Evolutionary conservation across 139 green algal genomes (phyloP), one percentile per base, ranked within the genome.

Genomic region (Bryopsis sp.): DNA sequence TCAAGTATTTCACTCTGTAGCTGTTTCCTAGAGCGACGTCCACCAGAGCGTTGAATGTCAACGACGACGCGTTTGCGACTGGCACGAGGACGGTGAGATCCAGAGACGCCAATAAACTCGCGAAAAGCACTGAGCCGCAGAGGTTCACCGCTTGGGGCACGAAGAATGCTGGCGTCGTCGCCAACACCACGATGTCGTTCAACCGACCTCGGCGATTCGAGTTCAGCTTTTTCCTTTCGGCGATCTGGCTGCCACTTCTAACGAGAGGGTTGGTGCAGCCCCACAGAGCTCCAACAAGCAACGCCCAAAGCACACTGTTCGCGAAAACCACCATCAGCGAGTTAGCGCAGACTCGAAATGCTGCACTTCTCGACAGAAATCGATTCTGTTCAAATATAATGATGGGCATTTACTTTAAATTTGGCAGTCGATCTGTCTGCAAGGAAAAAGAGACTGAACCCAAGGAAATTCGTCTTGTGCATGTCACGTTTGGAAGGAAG

Each of bases 181-280:
- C 7, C 3, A 58, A 5, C 4, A 50, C 24, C 36, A 36, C 43
- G 29, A 26, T 48, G 22, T 2, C 3, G 5, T 47, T 11, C 8
- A 63, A 36, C 39, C 28, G 28, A 26, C 29, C 74, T 64, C 8
- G 65, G 83, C 19, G 81, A 0, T 0, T 80, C 6, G 26, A 79
- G 78, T 0, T 57, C 36, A 1, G 74, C 70, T 2, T 71, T 79
- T 47, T 59, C 4, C 58, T 8, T 8, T 77, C 29, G 0, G 70
- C 78, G 2, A 8, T 15, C 2, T 77, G 4, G 0, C 37, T 73
- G 11, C 86, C 86, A 11, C 48, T 67, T 2, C 75, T 78, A 0
- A 90, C 80, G 47, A 92, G 73, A 0, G 83, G 75, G 43, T 92
- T 92, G 0, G 83, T 92, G n/a, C 33, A 31, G 6, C 82, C 82